Percentiles rank a stretch among this genome's conserved stretches.
These are phyloP conservation scores for Cucumis hystrix DNA, from an alignment of 306 rosid genomes.

Conservation along the genomic window DNA sequence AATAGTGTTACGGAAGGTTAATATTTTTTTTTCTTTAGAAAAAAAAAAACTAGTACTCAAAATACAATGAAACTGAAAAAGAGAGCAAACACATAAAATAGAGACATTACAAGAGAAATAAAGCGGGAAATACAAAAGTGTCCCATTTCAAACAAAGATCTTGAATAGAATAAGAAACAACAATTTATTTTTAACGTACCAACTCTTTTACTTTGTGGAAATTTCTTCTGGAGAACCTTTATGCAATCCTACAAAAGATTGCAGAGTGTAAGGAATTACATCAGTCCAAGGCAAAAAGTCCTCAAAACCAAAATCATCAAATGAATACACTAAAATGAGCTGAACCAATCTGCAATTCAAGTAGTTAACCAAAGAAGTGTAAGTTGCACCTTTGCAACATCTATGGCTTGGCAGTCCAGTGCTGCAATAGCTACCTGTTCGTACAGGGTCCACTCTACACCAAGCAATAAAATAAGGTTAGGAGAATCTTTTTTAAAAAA, in stretches of 20 bases:
- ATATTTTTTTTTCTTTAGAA: background rate
- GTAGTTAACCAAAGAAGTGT: background rate
- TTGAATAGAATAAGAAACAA: background rate
- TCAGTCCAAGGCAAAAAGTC: background rate
- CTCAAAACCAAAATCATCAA: slow-evolving; percentile 5
- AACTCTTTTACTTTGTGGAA: slow-evolving; percentile 91
- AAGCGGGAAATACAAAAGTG: too few species aligned
- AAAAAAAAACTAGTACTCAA: too few species aligned
- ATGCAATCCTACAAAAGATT: slow-evolving; percentile 58
- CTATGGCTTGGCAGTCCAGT: slow-evolving; percentile 76
- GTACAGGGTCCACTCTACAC: slow-evolving; percentile 80
- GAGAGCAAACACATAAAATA: too few species aligned
- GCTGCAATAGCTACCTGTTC: slow-evolving; percentile 98
- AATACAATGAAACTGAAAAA: too few species aligned
- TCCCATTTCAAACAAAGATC: too few species aligned
- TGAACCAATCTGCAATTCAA: background rate
- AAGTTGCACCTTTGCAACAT: slow-evolving; percentile 66
- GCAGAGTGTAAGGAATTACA: slow-evolving; percentile 11
- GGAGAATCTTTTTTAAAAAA: slow-evolving; percentile 1
- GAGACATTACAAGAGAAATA: too few species aligned
- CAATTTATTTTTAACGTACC: slow-evolving; percentile 44
- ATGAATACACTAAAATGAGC: background rate
- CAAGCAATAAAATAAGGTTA: slow-evolving; percentile 8
- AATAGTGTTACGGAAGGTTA: background rate
- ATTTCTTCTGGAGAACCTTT: slow-evolving; percentile 56